Evolutionary conservation across 164 flowering plant genomes (phyloP).

Genomic region (Aristolochia californica): DNA sequence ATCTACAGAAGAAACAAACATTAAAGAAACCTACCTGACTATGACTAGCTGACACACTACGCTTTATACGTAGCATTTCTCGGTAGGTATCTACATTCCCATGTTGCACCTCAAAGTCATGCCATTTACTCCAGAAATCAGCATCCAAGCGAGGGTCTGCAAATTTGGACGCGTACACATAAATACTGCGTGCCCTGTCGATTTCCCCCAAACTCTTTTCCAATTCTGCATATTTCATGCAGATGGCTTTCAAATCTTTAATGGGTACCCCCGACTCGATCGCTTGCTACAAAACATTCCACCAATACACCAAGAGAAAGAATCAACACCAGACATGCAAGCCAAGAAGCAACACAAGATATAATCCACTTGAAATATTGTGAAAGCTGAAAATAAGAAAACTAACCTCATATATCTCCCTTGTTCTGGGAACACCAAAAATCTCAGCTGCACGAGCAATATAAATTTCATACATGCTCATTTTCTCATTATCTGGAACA

Average conservation of each 20-base stretch:
- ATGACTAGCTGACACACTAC: slow-evolving; percentile 82
- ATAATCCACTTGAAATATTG: background rate
- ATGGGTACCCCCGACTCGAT: slow-evolving; percentile 84
- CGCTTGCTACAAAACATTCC: slow-evolving; percentile 42
- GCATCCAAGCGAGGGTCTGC: slow-evolving; percentile 77
- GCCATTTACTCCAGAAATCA: slow-evolving; percentile 82
- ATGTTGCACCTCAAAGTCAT: slow-evolving; percentile 90
- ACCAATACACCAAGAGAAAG: background rate
- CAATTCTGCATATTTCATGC: slow-evolving; percentile 85
- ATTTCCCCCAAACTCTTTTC: slow-evolving; percentile 93
- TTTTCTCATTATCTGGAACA: slow-evolving; percentile 75
- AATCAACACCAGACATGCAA: background rate
- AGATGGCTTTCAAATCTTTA: slow-evolving; percentile 80
- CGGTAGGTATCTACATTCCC: slow-evolving; percentile 94
- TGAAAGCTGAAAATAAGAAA: background rate
- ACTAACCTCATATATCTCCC: slow-evolving; percentile 73
- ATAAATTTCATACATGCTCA: slow-evolving; percentile 88
- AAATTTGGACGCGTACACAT: slow-evolving; percentile 56
- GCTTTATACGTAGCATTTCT: slow-evolving; percentile 85
- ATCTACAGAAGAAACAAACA: background rate
- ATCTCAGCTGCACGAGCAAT: slow-evolving; percentile 91
- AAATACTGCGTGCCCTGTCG: slow-evolving; percentile 75
- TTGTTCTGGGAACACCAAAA: slow-evolving; percentile 84
- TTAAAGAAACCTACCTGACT: slow-evolving; percentile 52
- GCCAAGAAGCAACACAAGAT: background rate